Evolutionary conservation across 2,329 filamentous ascomycete genomes (phyloP), one percentile per base, ranked within the genome.

Genomic region (Stenocarpella maydis): DNA sequence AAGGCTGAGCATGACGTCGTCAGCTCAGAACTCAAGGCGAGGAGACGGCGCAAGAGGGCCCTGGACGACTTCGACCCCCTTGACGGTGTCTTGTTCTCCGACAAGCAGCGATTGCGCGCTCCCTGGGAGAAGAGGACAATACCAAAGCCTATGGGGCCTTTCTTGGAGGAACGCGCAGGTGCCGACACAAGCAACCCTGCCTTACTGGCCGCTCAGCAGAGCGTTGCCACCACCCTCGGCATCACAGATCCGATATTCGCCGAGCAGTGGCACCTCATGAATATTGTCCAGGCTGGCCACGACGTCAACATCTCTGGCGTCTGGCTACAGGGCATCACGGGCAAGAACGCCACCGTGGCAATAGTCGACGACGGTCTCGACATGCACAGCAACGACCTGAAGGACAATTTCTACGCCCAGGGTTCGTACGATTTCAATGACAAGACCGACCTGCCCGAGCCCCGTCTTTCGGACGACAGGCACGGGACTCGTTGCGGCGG

Each of bases 351-450:
- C 21, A 97, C 93, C 1, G 94, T 97, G 2, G 95, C 95, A 67
- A 96, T 99, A 74, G 93, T 99, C 4, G 96, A 99, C 76, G 96
- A 99, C 80, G 96, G 96, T 0, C 81, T 99, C 73, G 96, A 99
- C 77, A 96, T 99, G 91, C 89, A 97, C 82, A 98, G 95, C 82
- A 87, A 93, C 31, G 96, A 99, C 78, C 83, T 99, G 54, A 95
- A 92, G 79, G 91, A 90, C 75, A 99, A 99, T 79, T 99, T 98
- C 82, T 98, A 95, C 77, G 92, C 94, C 1, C 89, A 90, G 69
- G 96, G 96, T 31, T 98, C 95, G 3, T 98, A 92, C 81, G 96
- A 99, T 80, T 99, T 97, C 84, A 99, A 99, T 80, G 94, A 98
- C 76, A 86, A 92, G 61, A 86, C 86, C 2, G 84, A 90, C 1